Conservation (phyloP, 73 alveolate genomes). For the Breviolum minutum region DNA sequence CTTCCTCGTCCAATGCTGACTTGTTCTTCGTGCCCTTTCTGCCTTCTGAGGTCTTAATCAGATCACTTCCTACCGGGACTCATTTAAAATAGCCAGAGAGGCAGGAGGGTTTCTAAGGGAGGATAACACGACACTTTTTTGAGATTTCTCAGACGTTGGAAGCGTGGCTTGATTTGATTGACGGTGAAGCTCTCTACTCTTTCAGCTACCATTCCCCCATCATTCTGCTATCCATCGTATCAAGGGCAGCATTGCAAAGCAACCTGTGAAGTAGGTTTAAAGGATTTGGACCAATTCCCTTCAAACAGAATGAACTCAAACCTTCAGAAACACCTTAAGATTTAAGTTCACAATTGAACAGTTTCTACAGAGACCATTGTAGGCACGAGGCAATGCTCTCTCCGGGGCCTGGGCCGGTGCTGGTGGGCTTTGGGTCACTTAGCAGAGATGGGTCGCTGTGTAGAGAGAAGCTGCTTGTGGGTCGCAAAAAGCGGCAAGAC, state of each 20-base stretch:
- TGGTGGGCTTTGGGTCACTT: constrained; percentile 69
- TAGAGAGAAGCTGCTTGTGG: not conserved
- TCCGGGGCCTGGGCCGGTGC: constrained; percentile 90
- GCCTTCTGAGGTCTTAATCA: constrained; percentile 41
- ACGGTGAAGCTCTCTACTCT: not conserved
- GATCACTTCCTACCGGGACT: constrained; percentile 52
- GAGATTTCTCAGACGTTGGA: too few species aligned
- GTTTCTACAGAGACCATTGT: too few species aligned
- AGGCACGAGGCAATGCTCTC: constrained; percentile 59
- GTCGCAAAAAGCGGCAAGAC: not conserved
- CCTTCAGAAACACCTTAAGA: too few species aligned
- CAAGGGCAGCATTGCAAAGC: too few species aligned
- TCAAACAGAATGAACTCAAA: too few species aligned
- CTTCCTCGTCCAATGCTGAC: too few species aligned
- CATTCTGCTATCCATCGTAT: too few species aligned
- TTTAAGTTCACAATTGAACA: too few species aligned
- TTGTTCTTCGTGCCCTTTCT: too few species aligned
- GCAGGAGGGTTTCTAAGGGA: not conserved
- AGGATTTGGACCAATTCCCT: too few species aligned
- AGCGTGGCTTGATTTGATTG: not conserved
- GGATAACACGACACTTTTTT: too few species aligned
- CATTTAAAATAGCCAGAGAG: constrained; percentile 53
- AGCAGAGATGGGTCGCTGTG: not conserved
- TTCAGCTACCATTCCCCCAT: not conserved
- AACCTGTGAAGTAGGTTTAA: too few species aligned